phyloP scores from a whole-genome alignment of 495 filamentous ascomycete species.

The Terfezia boudieri region DNA sequence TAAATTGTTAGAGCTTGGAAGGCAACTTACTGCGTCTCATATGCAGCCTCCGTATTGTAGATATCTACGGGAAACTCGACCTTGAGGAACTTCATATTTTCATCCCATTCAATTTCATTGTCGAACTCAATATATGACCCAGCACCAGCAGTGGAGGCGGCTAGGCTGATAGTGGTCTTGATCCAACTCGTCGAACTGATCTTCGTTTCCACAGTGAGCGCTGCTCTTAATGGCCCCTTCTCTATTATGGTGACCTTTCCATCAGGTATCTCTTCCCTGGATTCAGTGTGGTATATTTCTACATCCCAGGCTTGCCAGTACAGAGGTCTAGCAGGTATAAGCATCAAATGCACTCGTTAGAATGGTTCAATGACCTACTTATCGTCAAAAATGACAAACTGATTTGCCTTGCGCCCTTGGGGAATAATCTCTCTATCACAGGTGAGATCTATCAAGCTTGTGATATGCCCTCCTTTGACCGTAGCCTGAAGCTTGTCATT shows the following conservation, averaged over 20 bases:
- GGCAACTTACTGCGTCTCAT: background rate
- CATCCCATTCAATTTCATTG: constrained; percentile 75
- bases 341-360: background rate
- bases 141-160: constrained; percentile 35
- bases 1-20: background rate
- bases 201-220: constrained; percentile 54
- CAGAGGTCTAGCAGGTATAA: constrained; percentile 30
- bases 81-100: constrained; percentile 95
- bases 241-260: constrained; percentile 48
- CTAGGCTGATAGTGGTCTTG: constrained; percentile 63
- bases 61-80: constrained; percentile 95
- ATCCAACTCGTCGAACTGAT: constrained; percentile 77
- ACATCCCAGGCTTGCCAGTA: constrained; percentile 99
- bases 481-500: constrained; percentile 52
- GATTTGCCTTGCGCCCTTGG: constrained; percentile 60
- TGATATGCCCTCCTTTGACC: constrained; percentile 53
- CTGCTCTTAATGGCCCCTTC: constrained; percentile 48
- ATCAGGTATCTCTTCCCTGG: constrained; percentile 47
- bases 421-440: constrained; percentile 55
- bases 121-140: constrained; percentile 55
- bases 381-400: constrained; percentile 90
- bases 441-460: constrained; percentile 52
- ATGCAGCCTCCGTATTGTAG: constrained; percentile 49
- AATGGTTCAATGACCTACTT: constrained; percentile 24
- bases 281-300: constrained; percentile 84